Conservation (phyloP, 176 grass and related monocot species). For the Oryza australiensis region DNA sequence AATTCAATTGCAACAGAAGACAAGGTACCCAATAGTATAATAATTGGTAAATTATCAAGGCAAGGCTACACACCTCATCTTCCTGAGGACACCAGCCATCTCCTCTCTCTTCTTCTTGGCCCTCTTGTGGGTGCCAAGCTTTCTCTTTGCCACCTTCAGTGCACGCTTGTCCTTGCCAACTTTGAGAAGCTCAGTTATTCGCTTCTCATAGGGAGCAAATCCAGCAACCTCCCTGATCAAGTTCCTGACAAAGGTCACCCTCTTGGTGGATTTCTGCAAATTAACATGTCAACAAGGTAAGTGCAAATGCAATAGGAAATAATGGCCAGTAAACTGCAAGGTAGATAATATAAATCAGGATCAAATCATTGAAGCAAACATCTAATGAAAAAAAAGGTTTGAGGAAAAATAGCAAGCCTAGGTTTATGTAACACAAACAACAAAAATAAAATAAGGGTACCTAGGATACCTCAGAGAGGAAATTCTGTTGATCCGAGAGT, state of each 20-base stretch:
- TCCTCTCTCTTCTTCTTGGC: constrained; percentile 77
- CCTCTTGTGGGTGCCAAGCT: constrained; percentile 67
- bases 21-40: not conserved
- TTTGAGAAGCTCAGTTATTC: constrained; percentile 65
- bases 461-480: not conserved
- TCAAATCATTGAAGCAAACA: not conserved
- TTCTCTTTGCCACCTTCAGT: constrained; percentile 59
- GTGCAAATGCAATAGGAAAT: not conserved
- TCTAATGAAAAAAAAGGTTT: not conserved
- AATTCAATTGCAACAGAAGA: not conserved
- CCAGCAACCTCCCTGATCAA: constrained; percentile 67
- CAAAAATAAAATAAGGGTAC: not conserved
- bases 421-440: not conserved
- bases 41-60: not conserved
- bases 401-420: no score
- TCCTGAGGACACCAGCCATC: constrained; percentile 54
- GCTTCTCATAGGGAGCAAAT: constrained; percentile 62
- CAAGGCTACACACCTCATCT: constrained; percentile 40
- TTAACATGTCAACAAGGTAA: not conserved
- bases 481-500: not conserved
- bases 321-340: not conserved
- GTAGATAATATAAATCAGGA: not conserved
- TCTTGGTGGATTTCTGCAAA: constrained; percentile 54
- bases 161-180: constrained; percentile 67
- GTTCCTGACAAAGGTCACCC: constrained; percentile 48